Evolutionary conservation across 2,329 filamentous ascomycete species (phyloP).

Genomic region (Juglanconis sp.): DNA sequence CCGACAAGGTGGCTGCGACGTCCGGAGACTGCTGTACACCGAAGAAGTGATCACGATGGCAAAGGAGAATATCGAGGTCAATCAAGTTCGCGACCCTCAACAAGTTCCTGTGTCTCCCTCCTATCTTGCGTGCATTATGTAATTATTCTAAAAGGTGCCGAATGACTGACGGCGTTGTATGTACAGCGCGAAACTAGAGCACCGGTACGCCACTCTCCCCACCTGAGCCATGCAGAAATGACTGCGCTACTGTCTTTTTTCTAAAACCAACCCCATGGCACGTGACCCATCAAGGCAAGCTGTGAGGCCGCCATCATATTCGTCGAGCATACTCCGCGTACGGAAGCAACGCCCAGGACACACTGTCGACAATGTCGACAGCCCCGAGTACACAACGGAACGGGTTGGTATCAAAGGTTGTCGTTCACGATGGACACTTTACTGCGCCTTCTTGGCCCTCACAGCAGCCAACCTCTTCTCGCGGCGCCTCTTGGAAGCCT

Average conservation of each 20-base stretch:
- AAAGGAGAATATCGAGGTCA: not conserved
- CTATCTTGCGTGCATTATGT: conserved; percentile 13
- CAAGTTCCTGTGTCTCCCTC: not conserved
- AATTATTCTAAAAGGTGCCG: conserved; percentile 16
- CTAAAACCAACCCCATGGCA: not conserved
- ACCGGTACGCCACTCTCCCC: not conserved
- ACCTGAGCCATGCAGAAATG: not conserved
- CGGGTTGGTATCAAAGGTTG: not conserved
- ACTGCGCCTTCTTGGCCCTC: conserved; percentile 67
- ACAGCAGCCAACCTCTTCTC: conserved; percentile 70
- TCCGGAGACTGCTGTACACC: conserved; percentile 55
- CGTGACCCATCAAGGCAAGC: not conserved
- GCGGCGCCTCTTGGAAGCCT: conserved; percentile 78
- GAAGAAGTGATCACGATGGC: conserved; percentile 26
- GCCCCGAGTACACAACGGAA: not conserved
- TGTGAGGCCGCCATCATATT: not conserved
- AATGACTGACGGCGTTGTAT: conserved; percentile 6
- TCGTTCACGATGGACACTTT: conserved; percentile 25
- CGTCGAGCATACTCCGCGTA: not conserved
- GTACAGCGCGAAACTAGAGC: conserved; percentile 1
- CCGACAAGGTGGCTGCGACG: conserved; percentile 41
- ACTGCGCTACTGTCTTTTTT: not conserved
- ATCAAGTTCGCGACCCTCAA: not conserved
- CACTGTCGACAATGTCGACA: not conserved
- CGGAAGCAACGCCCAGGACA: not conserved